These are phyloP conservation scores for Sporopachydermia cereana DNA, from an alignment of 1,139 yeast species.

Conservation along the genomic window DNA sequence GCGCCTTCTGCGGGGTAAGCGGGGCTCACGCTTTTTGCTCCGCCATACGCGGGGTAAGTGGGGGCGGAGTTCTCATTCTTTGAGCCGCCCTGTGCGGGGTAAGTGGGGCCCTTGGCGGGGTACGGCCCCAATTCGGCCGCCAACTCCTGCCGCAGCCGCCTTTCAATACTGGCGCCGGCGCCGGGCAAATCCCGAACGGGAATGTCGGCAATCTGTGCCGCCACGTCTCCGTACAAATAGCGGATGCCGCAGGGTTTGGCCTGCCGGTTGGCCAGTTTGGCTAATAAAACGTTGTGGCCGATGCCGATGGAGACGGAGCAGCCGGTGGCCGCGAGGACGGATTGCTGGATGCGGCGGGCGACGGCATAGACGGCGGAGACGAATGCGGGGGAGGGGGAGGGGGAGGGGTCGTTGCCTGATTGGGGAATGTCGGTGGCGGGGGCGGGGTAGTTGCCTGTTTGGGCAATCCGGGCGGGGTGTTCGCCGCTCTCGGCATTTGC, in stretches of 20 bases:
- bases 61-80: too few relatives aligned
- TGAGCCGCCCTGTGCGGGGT: too few relatives aligned
- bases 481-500: slow-evolving; percentile 7
- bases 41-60: too few relatives aligned
- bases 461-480: slow-evolving; percentile 4
- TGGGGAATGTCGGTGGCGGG: too few relatives aligned
- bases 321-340: slow-evolving; percentile 35
- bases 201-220: slow-evolving; percentile 32
- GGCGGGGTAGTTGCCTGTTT: too few relatives aligned
- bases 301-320: slow-evolving; percentile 75
- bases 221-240: slow-evolving; percentile 22
- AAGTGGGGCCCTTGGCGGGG: neutral
- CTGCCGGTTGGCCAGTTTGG: slow-evolving; percentile 58
- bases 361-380: slow-evolving; percentile 21
- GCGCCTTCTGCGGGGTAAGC: neutral
- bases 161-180: slow-evolving; percentile 48
- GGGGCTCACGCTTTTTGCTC: too few relatives aligned
- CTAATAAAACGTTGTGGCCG: slow-evolving; percentile 58
- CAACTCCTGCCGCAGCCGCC: slow-evolving; percentile 27
- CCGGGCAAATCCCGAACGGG: slow-evolving; percentile 66
- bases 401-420: neutral
- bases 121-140: slow-evolving; percentile 10
- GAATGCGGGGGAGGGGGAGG: slow-evolving; percentile 5
- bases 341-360: slow-evolving; percentile 31
- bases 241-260: slow-evolving; percentile 76